phyloP scores from a whole-genome alignment of 1,139 yeast species.

The Lodderomyces beijingensis region DNA sequence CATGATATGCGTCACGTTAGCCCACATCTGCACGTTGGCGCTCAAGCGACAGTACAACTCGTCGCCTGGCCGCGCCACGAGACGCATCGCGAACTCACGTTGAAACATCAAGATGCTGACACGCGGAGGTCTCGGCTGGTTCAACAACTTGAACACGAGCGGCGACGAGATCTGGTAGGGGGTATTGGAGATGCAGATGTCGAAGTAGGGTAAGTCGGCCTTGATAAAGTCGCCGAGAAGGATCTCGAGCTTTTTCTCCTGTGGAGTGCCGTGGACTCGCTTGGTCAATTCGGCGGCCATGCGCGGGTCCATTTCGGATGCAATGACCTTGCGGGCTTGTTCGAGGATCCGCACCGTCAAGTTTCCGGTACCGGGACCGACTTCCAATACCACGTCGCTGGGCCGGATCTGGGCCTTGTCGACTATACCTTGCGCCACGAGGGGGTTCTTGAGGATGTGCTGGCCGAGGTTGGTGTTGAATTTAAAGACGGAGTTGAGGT shows the following conservation, averaged over 20 bases:
- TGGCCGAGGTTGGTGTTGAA: conserved; percentile 97
- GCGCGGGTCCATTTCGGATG: conserved; percentile 98
- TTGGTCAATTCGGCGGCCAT: conserved; percentile 99
- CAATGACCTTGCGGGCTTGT: conserved; percentile 86
- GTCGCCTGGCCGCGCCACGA: conserved; percentile 95
- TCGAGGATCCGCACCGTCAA: conserved; percentile 89
- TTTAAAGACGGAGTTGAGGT: conserved; percentile 80
- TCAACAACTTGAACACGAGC: conserved; percentile 83
- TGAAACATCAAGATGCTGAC: conserved; percentile 97
- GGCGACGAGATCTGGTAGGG: conserved; percentile 98
- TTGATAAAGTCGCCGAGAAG: conserved; percentile 94
- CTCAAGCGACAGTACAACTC: conserved; percentile 85
- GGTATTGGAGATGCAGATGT: conserved; percentile 92
- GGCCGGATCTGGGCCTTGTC: conserved; percentile 94
- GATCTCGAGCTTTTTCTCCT: conserved; percentile 85
- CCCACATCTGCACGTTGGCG: conserved; percentile 99
- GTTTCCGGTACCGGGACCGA: conserved; percentile 99
- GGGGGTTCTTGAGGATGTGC: conserved; percentile 92
- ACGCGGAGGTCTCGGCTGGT: conserved; percentile 91
- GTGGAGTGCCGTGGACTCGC: conserved; percentile 95
- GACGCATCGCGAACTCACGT: conserved; percentile 90
- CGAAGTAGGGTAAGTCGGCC: conserved; percentile 91
- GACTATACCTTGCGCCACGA: conserved; percentile 96
- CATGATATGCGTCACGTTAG: conserved; percentile 96
- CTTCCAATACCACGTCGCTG: conserved; percentile 89